Evolutionary conservation across 805 yeast species (phyloP).

Genomic region (Komagataella mondaviorum): DNA sequence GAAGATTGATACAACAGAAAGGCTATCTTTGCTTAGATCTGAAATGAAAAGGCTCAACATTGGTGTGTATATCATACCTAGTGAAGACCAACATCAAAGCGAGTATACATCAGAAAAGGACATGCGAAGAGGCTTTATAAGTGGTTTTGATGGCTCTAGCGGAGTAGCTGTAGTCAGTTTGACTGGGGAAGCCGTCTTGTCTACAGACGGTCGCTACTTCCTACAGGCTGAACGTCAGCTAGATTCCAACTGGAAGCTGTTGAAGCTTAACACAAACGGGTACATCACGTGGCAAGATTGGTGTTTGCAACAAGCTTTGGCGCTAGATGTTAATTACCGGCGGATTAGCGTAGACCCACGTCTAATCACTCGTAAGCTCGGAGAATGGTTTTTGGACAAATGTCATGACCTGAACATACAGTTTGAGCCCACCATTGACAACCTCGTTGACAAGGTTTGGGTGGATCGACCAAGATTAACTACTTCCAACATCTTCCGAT

Average conservation of each 20-base stretch:
- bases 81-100: conserved; percentile 54
- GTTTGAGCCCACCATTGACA: conserved; percentile 39
- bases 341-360: conserved; percentile 79
- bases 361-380: conserved; percentile 40
- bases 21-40: conserved; percentile 24
- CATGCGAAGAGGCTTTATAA: conserved; percentile 40
- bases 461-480: conserved; percentile 18
- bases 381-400: conserved; percentile 22
- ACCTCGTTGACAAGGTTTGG: conserved; percentile 67
- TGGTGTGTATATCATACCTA: conserved; percentile 48
- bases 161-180: conserved; percentile 39
- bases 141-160: conserved; percentile 50
- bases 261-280: conserved; percentile 69
- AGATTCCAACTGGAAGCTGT: conserved; percentile 63
- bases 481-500: conserved; percentile 15
- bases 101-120: conserved; percentile 43
- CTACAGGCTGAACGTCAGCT: conserved; percentile 80
- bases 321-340: conserved; percentile 25
- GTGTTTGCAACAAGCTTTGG: conserved; percentile 40
- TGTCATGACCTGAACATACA: conserved; percentile 23
- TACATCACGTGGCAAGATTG: conserved; percentile 73
- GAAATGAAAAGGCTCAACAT: conserved; percentile 30
- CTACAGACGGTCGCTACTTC: conserved; percentile 94
- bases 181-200: conserved; percentile 57
- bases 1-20: conserved; percentile 17